Conservation (phyloP, 768 basidiomycete species). For the Boletellus ananiceps region DNA sequence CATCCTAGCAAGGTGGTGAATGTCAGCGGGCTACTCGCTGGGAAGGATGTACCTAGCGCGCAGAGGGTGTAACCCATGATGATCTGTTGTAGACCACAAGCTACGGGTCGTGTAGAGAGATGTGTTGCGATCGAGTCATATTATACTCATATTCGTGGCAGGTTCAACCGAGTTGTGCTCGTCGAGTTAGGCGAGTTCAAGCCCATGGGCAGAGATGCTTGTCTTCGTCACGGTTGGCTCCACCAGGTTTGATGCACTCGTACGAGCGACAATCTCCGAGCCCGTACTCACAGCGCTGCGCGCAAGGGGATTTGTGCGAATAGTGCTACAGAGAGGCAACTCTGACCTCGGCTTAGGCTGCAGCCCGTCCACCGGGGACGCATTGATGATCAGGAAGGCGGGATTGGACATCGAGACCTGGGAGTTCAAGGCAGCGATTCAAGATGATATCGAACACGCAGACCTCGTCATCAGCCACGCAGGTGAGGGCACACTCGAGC, state of each 20-base stretch:
- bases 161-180: too few species aligned
- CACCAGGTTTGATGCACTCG: constrained; percentile 76
- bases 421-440: constrained; percentile 71
- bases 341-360: constrained; percentile 41
- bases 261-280: constrained; percentile 53
- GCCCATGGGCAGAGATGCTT: constrained; percentile 19
- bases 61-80: constrained; percentile 91
- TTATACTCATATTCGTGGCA: neutral
- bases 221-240: constrained; percentile 88
- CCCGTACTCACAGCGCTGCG: constrained; percentile 54
- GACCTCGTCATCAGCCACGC: constrained; percentile 92
- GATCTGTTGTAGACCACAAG: neutral
- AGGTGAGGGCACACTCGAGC: constrained; percentile 45
- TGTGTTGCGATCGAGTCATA: constrained; percentile 11
- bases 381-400: constrained; percentile 20
- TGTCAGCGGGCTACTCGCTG: constrained; percentile 6
- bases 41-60: constrained; percentile 56
- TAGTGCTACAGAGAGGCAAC: constrained; percentile 79
- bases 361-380: constrained; percentile 11
- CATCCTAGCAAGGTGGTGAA: constrained; percentile 57
- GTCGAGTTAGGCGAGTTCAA: neutral
- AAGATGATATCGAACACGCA: constrained; percentile 56
- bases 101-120: neutral
- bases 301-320: constrained; percentile 48
- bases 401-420: constrained; percentile 60